Base-by-base conservation (phyloP, 129 eudicot species). In the Sambucus nigra region DNA sequence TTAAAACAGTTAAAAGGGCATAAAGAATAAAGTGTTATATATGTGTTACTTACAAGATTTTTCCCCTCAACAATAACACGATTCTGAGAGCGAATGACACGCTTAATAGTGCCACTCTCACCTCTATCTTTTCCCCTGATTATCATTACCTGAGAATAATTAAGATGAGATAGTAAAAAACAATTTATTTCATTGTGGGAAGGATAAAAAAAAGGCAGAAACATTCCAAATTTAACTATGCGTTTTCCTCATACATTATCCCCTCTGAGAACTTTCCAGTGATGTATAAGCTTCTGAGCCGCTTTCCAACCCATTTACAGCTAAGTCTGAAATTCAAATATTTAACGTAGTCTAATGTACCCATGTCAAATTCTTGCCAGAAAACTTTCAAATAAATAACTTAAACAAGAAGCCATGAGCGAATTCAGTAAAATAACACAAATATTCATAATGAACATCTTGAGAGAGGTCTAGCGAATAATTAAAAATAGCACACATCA, bases 121-220 rank as follows among this genome's bases (percentile, higher is more conserved):
- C 98, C 99, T 63, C 55, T 86, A 65, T 91, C 95, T 71, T 91
- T 91, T 6, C 99, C 95, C 63, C 99, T 82, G 42, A 82, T 91
- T 66, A 91, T 82, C 99, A 91, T 82, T 16, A 91, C 99, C 95
- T 91, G 76, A 5, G 29, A 67, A 25, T 0, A 21, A 22, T 12
- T 33, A 57, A 46, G 15, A 59, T 29, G 53, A 2, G 1, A 46
- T 16, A 8, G 44, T 38, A 15, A 20, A 13, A 35, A 35, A 15
- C 13, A 35, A 35, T 4, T 8, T 29, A 29, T 29, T 29, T 29
- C 4, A 35, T 7, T 35, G 13, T 35, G 42, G 1, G 42, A 12
- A 35, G 42, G 42, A 35, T 35, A 7, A 7, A 25, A 28, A 53
- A 18, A 21, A 13, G 17, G 7, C 45, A 18, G 10, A 21, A 24